Evolutionary conservation across 495 filamentous ascomycete species (phyloP).

Genomic region (Penicillium macrosclerotiorum): DNA sequence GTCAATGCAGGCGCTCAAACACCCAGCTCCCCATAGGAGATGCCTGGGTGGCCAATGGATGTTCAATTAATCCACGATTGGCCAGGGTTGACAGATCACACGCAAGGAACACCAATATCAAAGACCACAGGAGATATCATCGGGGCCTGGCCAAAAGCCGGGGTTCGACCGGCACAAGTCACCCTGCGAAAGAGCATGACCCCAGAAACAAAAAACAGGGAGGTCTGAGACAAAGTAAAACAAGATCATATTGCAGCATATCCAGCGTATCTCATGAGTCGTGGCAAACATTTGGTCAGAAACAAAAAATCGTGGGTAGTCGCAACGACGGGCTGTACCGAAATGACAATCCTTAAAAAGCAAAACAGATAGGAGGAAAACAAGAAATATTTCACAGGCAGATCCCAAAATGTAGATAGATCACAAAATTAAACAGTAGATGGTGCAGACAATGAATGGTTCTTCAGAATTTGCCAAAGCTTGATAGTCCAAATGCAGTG

Average conservation of each 20-base stretch:
- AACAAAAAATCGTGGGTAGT: constrained; percentile 4
- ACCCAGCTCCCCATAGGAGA: constrained; percentile 11
- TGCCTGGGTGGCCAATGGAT: background rate
- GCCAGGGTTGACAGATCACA: constrained; percentile 16
- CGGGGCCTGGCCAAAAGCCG: constrained; percentile 3
- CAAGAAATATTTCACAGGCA: constrained; percentile 3
- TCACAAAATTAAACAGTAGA: constrained; percentile 12
- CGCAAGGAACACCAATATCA: constrained; percentile 27
- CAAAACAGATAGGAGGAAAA: constrained; percentile 1
- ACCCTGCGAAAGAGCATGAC: constrained; percentile 1
- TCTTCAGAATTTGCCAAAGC: constrained; percentile 16
- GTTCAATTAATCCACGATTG: background rate
- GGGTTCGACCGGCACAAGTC: background rate
- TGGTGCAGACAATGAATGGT: constrained; percentile 1
- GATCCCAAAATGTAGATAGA: constrained; percentile 16
- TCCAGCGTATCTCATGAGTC: constrained; percentile 25
- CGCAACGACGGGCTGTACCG: constrained; percentile 1
- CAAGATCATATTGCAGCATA: constrained; percentile 18
- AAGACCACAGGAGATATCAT: constrained; percentile 2
- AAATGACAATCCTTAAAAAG: background rate
- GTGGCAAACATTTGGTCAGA: constrained; percentile 14
- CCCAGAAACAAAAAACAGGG: constrained; percentile 1
- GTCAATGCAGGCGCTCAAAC: constrained; percentile 1
- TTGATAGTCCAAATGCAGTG: constrained; percentile 42
- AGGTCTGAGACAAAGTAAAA: constrained; percentile 10